These are phyloP conservation scores for Corymbia maculata DNA, from an alignment of 345 rosid species.

Conservation along the genomic window DNA sequence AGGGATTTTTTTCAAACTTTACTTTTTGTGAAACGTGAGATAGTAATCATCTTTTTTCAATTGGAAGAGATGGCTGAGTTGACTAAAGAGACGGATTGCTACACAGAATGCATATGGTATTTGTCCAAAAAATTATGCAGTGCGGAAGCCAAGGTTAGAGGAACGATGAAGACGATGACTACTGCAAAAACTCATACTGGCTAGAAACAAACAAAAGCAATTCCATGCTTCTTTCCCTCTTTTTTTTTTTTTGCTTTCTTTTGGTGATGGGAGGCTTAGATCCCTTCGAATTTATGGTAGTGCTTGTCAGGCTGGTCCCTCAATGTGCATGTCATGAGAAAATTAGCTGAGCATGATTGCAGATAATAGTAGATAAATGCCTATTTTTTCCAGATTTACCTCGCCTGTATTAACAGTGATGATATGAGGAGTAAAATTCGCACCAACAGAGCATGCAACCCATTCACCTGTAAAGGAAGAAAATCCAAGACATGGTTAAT, in stretches of 20 bases:
- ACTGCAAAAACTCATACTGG: not conserved
- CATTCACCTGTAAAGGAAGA: slow-evolving; percentile 56
- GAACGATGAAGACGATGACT: not conserved
- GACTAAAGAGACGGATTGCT: not conserved
- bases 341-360: not conserved
- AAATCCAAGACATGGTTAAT: slow-evolving; percentile 9
- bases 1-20: not conserved
- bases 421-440: slow-evolving; percentile 88
- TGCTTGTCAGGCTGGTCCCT: not conserved
- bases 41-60: not conserved
- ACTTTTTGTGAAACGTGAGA: not conserved
- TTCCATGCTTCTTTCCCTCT: not conserved
- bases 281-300: not conserved
- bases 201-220: not conserved
- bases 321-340: not conserved
- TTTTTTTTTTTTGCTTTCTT: not conserved
- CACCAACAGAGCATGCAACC: slow-evolving; percentile 87
- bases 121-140: not conserved
- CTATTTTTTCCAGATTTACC: slow-evolving; percentile 28
- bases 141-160: not conserved
- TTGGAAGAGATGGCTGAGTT: not conserved
- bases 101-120: not conserved
- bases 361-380: not conserved
- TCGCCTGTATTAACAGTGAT: slow-evolving; percentile 89
- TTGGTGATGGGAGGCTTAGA: not conserved